These are phyloP conservation scores for Sphagnum magellanicum DNA, from an alignment of 228 moss, liverwort and hornwort genomes.

Conservation along the genomic window DNA sequence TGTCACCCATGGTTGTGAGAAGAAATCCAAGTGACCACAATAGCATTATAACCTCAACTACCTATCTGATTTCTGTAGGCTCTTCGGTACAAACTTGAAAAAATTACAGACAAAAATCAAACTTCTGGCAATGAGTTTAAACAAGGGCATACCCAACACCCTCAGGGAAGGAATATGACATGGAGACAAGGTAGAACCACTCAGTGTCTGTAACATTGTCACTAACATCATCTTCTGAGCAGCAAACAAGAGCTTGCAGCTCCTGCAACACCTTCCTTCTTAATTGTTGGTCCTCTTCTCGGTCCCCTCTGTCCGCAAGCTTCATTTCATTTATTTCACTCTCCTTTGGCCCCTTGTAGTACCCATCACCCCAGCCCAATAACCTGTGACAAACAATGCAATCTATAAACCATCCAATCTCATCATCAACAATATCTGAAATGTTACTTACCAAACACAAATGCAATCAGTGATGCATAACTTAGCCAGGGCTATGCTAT, in stretches of 20 bases:
- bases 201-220: conserved; percentile 82
- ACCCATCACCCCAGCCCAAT: conserved; percentile 87
- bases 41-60: no score
- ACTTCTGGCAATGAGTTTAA: not conserved
- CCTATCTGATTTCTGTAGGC: no score
- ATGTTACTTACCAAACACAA: not conserved
- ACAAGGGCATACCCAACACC: conserved; percentile 60
- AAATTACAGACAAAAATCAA: no score
- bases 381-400: conserved; percentile 34
- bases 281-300: conserved; percentile 49
- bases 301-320: conserved; percentile 24
- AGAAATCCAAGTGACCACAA: no score
- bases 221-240: conserved; percentile 40
- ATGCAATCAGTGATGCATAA: not conserved
- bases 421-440: not conserved
- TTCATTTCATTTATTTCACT: conserved; percentile 44
- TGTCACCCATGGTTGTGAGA: not conserved
- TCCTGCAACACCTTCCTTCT: conserved; percentile 71
- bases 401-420: not conserved
- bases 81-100: no score
- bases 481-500: not conserved
- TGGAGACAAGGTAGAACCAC: conserved; percentile 88
- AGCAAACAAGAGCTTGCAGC: conserved; percentile 63
- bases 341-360: conserved; percentile 65
- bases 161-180: conserved; percentile 61